These are phyloP conservation scores for Exophiala mesophila DNA, from an alignment of 2,329 filamentous ascomycete species.

Conservation along the genomic window DNA sequence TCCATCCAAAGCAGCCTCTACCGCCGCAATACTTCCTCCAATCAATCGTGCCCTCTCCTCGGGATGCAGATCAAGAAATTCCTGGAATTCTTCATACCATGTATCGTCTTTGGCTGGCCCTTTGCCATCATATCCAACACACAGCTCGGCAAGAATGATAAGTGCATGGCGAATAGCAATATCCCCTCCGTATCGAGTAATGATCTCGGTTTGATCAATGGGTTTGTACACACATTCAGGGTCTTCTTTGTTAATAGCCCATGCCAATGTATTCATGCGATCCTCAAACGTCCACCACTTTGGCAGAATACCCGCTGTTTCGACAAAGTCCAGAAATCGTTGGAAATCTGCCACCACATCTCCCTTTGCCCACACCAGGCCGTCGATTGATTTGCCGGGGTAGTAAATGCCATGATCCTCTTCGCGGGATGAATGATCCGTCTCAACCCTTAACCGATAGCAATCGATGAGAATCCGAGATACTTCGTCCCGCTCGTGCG, in stretches of 20 bases:
- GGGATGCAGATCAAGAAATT: conserved; percentile 30
- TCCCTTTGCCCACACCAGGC: conserved; percentile 27
- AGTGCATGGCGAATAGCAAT: conserved; percentile 22
- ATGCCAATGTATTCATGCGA: conserved; percentile 23
- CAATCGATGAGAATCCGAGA: conserved; percentile 28
- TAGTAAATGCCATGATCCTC: conserved; percentile 26
- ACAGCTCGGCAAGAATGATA: conserved; percentile 24
- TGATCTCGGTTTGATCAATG: conserved; percentile 24
- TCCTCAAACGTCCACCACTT: conserved; percentile 27
- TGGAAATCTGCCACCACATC: conserved; percentile 33
- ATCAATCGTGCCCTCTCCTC: conserved; percentile 28
- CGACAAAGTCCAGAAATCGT: conserved; percentile 34
- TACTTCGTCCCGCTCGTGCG: conserved; percentile 23
- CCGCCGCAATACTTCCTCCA: conserved; percentile 23
- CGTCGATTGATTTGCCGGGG: conserved; percentile 34
- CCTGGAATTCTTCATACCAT: conserved; percentile 38
- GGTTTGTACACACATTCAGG: conserved; percentile 21
- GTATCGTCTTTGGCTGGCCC: conserved; percentile 23
- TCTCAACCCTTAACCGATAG: conserved; percentile 30
- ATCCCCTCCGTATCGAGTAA: conserved; percentile 24
- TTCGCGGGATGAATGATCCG: conserved; percentile 25
- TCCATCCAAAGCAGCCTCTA: conserved; percentile 17
- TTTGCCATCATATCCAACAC: conserved; percentile 27
- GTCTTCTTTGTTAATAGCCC: conserved; percentile 21
- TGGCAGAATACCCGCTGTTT: conserved; percentile 36